phyloP scores from a whole-genome alignment of 2,329 filamentous ascomycete genomes.

The Thielaviopsis punctulata region DNA sequence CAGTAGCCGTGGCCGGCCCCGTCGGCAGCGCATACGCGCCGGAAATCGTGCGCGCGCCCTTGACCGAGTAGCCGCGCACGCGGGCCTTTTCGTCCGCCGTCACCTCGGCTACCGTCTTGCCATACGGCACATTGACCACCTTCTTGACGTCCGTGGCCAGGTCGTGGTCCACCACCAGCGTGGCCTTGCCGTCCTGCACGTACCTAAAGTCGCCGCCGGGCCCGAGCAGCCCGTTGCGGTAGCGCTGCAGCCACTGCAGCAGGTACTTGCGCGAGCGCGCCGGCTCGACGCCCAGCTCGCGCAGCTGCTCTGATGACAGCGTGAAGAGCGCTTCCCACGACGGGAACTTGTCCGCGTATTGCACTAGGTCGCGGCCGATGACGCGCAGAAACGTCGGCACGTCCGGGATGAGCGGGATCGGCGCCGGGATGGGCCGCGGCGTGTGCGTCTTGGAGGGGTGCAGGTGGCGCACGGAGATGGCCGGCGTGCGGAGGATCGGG shows the following conservation, averaged over 20 bases:
- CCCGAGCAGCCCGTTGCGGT: slow-evolving; percentile 59
- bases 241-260: slow-evolving; percentile 73
- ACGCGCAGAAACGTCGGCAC: slow-evolving; percentile 71
- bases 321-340: slow-evolving; percentile 85
- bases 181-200: slow-evolving; percentile 41
- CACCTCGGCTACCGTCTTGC: slow-evolving; percentile 19
- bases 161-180: slow-evolving; percentile 26
- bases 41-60: slow-evolving; percentile 49
- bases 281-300: slow-evolving; percentile 72
- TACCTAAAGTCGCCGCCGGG: slow-evolving; percentile 66
- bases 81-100: slow-evolving; percentile 20
- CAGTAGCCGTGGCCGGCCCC: slow-evolving; percentile 42
- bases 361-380: slow-evolving; percentile 72
- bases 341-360: slow-evolving; percentile 72
- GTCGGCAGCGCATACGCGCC: slow-evolving; percentile 59
- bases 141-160: slow-evolving; percentile 29
- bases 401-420: slow-evolving; percentile 76
- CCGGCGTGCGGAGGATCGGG: neutral
- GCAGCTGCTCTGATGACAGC: slow-evolving; percentile 58
- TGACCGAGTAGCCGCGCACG: slow-evolving; percentile 49
- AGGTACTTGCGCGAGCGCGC: slow-evolving; percentile 70
- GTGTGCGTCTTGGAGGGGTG: slow-evolving; percentile 6
- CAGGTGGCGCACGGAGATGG: neutral
- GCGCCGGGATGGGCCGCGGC: slow-evolving; percentile 20
- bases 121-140: slow-evolving; percentile 38